These are phyloP conservation scores for Candolleomyces eurysporus DNA, from an alignment of 768 basidiomycete genomes.

Conservation along the genomic window DNA sequence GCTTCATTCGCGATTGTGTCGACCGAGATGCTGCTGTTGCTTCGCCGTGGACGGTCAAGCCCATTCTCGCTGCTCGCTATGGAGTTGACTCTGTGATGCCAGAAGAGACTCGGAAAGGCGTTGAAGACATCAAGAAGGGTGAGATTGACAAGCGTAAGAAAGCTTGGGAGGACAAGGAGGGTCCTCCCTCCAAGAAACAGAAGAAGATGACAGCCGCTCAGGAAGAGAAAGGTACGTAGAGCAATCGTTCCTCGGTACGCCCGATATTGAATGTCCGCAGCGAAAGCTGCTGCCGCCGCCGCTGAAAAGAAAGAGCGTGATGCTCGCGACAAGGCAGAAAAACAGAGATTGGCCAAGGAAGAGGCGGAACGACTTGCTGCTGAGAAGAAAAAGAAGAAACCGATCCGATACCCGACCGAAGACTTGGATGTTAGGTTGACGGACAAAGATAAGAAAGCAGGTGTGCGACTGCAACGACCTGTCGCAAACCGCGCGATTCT, in stretches of 20 bases:
- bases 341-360: conserved; percentile 60
- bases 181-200: conserved; percentile 76
- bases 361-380: conserved; percentile 70
- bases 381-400: conserved; percentile 86
- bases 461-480: conserved; percentile 66
- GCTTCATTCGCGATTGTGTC: conserved; percentile 94
- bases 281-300: conserved; percentile 23
- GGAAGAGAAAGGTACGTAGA: conserved; percentile 64
- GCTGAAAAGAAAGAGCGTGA: conserved; percentile 71
- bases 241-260: conserved; percentile 7
- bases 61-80: conserved; percentile 77
- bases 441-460: conserved; percentile 82
- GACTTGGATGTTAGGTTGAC: conserved; percentile 80
- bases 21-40: conserved; percentile 90
- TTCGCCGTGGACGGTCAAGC: conserved; percentile 95
- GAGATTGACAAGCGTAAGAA: conserved; percentile 94
- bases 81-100: conserved; percentile 86
- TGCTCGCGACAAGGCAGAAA: conserved; percentile 66
- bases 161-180: conserved; percentile 86
- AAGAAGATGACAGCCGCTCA: conserved; percentile 73
- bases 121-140: conserved; percentile 77
- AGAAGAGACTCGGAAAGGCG: conserved; percentile 75
- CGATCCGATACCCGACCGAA: conserved; percentile 90
- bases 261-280: conserved; percentile 22
- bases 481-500: conserved; percentile 57